These are phyloP conservation scores for Aspergillus aculeatinus DNA, from an alignment of 2,329 filamentous ascomycete genomes.

Conservation along the genomic window DNA sequence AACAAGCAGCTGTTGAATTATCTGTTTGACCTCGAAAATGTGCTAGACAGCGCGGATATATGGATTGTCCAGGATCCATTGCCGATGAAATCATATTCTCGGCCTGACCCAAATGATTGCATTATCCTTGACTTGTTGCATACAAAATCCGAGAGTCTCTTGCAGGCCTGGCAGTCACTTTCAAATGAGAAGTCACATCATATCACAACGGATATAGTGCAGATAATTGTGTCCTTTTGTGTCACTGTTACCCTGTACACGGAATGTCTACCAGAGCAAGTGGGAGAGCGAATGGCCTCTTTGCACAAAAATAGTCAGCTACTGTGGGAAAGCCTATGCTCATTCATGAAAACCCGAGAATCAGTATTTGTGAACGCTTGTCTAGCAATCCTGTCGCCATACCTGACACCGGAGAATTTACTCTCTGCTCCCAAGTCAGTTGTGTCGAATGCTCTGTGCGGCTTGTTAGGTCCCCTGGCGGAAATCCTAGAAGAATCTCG, in stretches of 20 bases:
- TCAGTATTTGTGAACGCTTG: slow-evolving; percentile 30
- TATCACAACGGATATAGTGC: slow-evolving; percentile 52
- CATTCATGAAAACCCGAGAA: slow-evolving; percentile 30
- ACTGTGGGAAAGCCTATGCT: slow-evolving; percentile 39
- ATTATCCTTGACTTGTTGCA: slow-evolving; percentile 48
- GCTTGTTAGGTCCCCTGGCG: slow-evolving; percentile 30
- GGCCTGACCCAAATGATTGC: slow-evolving; percentile 35
- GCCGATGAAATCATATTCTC: slow-evolving; percentile 25
- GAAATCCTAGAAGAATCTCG: slow-evolving; percentile 33
- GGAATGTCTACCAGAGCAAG: slow-evolving; percentile 35
- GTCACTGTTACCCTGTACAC: slow-evolving; percentile 41
- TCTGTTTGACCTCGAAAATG: slow-evolving; percentile 44
- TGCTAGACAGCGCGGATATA: slow-evolving; percentile 21
- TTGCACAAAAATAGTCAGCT: slow-evolving; percentile 28
- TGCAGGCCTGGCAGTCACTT: slow-evolving; percentile 46
- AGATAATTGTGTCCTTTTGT: slow-evolving; percentile 51
- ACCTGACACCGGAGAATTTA: slow-evolving; percentile 28
- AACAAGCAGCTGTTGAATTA: slow-evolving; percentile 50
- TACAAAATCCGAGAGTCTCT: slow-evolving; percentile 47
- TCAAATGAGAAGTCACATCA: slow-evolving; percentile 44
- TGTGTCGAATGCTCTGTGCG: slow-evolving; percentile 25
- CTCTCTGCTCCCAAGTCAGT: slow-evolving; percentile 18
- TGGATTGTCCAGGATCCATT: slow-evolving; percentile 26
- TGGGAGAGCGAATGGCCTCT: slow-evolving; percentile 29
- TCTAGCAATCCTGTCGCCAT: slow-evolving; percentile 35